Evolutionary conservation across 139 green algal genomes (phyloP), one percentile per base, ranked within the genome.

Genomic region (Raphidocelis subcapitata): DNA sequence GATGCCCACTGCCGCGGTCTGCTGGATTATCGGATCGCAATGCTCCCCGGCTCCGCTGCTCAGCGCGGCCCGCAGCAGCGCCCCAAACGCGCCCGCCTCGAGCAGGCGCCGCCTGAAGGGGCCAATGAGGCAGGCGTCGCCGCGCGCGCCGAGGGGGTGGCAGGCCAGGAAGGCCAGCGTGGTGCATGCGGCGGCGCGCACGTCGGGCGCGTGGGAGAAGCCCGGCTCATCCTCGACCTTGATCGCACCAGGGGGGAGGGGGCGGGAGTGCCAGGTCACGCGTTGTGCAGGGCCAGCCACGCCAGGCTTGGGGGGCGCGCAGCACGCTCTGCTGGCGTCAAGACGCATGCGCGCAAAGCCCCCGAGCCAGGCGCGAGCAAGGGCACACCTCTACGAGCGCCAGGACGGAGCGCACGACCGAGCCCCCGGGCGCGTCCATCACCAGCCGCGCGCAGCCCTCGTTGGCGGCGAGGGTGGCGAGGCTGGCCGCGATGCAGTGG

Each of bases 91-190:
- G 24, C 86, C 86, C 24, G 67, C 20, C 1, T 84, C 70, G 55
- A 91, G 78, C 59, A 91, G 81, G 32, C 47, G 35, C 2, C 29
- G 47, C n/a, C 86, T 74, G 82, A 86, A 79, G 4, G 84, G 82
- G 5, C 86, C 84, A 5, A 37, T 60, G 68, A 89, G 80, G 73
- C 79, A 88, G 20, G 81, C 76, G 59, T 90, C 82, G 16, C 72
- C 82, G 3, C 47, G 61, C 18, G 86, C 85, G 29, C 82, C 86
- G 18, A 92, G 79, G 3, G 84, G 80, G 74, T 94, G 89, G 76
- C 81, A 90, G 15, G 87, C 80, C 26, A 94, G 80, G 75, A 94
- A 92, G 15, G 89, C 85, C 8, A 94, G 51, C 61, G 82, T 86
- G 33, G 87, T 86, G 64, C 82, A 85, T 18, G 89, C 89, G 0